Evolutionary conservation across 2,329 filamentous ascomycete species (phyloP).

Genomic region (Fusarium begoniae): DNA sequence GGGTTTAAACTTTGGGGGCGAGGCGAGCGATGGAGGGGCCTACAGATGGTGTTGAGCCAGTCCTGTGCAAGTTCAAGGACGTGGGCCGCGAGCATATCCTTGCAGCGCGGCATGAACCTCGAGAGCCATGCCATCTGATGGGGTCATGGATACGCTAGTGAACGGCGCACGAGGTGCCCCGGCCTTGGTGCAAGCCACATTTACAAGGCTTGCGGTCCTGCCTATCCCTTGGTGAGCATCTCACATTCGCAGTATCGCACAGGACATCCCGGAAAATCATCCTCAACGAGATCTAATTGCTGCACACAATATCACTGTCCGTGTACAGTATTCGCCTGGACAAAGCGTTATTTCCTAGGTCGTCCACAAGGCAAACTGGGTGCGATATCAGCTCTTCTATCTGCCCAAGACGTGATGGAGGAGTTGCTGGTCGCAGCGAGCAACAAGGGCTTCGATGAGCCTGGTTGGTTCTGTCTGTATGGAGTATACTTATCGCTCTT

Average conservation of each 20-base stretch:
- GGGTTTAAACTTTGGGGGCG: conserved; percentile 24
- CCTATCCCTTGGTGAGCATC: conserved; percentile 26
- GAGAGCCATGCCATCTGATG: conserved; percentile 31
- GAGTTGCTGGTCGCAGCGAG: conserved; percentile 4
- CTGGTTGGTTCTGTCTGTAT: background rate
- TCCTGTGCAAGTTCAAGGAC: conserved; percentile 13
- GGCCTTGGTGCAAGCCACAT: conserved; percentile 40
- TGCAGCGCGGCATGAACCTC: conserved; percentile 21
- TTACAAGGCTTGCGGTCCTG: conserved; percentile 31
- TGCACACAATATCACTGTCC: background rate
- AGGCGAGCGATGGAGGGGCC: conserved; percentile 12
- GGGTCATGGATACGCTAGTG: conserved; percentile 36
- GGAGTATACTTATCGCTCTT: background rate
- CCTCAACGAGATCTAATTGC: background rate
- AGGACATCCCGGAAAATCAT: conserved; percentile 13
- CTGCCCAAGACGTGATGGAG: conserved; percentile 6
- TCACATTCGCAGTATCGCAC: conserved; percentile 6
- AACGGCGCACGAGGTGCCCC: conserved; percentile 46
- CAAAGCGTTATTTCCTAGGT: background rate
- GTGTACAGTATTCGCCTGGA: background rate
- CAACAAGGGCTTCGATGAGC: conserved; percentile 18
- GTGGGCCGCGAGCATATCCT: conserved; percentile 3
- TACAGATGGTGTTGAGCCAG: conserved; percentile 9
- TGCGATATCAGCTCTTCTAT: conserved; percentile 24
- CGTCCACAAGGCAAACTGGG: background rate